Base-by-base conservation (phyloP, 768 basidiomycete species). In the Chiua virens region DNA sequence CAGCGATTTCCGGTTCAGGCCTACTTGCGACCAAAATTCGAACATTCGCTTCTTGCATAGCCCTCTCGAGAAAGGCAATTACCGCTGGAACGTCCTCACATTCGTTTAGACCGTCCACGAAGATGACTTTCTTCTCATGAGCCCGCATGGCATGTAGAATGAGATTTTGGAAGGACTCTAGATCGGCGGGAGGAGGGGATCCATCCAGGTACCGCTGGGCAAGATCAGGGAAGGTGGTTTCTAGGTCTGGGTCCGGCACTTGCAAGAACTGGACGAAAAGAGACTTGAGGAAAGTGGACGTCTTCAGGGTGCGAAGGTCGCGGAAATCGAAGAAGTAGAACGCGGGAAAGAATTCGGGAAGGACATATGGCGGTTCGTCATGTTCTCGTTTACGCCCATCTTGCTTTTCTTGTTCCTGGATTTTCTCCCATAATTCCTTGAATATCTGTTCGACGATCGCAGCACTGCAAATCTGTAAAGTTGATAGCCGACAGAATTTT, bases 241-340 rank as follows among this genome's bases (percentile, higher is more conserved):
- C 48, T 5, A 64, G 50, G 11, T 67, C 51, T 11, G 52, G 55
- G 5, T 64, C 53, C 1, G 55, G 59, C 13, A 59, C 50, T 43
- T 66, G 64, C 15, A 67, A 28, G 42, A 66, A 67, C 54, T 66
- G 64, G 18, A 55, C 56, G 22, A 64, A 59, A 18, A 66, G 54
- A 3, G 62, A 62, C 28, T 57, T 61, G 45, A 66, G 45, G 40
- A 66, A 57, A 23, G 65, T 42, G 20, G 54, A 27, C 2, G 41
- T 50, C 36, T 47, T 49, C 41, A 59, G 11, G 3, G 55, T 49
- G 42, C 64, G 65, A 46, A 39, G 46, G 45, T 67, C 65, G 28
- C 65, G 63, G 45, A 56, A 62, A 52, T 66, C 65, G 44, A 67
- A 66, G 30, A 64, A 66, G 53, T 62, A 62, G 47, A 62, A 57